Evolutionary conservation across 1,284 basidiomycete species (phyloP).

Genomic region (Abortiporus biennis): DNA sequence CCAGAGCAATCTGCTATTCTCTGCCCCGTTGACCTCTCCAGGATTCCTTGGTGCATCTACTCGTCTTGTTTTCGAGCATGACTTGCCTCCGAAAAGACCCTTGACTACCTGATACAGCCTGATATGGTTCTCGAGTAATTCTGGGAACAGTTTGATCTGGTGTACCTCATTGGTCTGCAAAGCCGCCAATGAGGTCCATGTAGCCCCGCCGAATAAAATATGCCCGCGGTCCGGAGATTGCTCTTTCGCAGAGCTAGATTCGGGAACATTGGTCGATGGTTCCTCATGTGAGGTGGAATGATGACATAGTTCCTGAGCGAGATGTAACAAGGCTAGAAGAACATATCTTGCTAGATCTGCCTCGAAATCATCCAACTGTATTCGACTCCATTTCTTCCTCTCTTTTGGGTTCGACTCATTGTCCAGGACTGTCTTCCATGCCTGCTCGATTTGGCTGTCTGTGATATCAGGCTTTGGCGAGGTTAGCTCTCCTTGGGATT

Average conservation of each 20-base stretch:
- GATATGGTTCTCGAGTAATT: slow-evolving; percentile 23
- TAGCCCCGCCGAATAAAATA: slow-evolving; percentile 7
- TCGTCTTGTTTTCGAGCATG: neutral
- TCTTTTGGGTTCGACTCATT: slow-evolving; percentile 18
- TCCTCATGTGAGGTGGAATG: neutral
- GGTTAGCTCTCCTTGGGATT: slow-evolving; percentile 10
- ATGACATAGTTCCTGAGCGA: slow-evolving; percentile 12
- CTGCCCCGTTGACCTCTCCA: neutral
- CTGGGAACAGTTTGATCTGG: slow-evolving; percentile 21
- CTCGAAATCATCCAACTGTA: slow-evolving; percentile 26
- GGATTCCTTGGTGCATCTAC: neutral
- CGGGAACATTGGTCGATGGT: neutral
- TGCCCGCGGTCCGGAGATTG: no score
- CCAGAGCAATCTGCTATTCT: slow-evolving; percentile 8
- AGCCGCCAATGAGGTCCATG: slow-evolving; percentile 19
- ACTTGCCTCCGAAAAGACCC: slow-evolving; percentile 14
- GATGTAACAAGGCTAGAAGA: slow-evolving; percentile 21
- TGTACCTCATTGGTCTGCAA: slow-evolving; percentile 23
- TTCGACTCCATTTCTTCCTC: slow-evolving; percentile 18
- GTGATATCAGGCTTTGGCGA: slow-evolving; percentile 18
- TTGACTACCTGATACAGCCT: slow-evolving; percentile 23
- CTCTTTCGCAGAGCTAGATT: neutral
- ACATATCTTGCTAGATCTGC: slow-evolving; percentile 27
- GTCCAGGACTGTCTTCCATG: slow-evolving; percentile 17
- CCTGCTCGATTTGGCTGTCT: slow-evolving; percentile 13